Percentiles rank a stretch among this genome's conserved stretches.
phyloP scores from a whole-genome alignment of 2,329 filamentous ascomycete genomes.

The Leptographium lundbergii region DNA sequence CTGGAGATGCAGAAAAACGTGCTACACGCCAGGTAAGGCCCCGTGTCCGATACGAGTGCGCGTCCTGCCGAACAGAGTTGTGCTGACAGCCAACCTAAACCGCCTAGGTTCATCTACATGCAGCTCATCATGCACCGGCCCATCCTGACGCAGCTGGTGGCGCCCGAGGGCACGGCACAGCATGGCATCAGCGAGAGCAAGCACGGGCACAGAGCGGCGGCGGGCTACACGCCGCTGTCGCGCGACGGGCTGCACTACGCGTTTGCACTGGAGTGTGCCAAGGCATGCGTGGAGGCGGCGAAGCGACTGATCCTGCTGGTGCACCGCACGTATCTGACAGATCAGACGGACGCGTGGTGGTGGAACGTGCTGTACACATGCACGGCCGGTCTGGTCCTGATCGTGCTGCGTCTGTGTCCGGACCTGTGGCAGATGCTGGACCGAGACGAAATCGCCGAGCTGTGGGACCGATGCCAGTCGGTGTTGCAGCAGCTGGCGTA shows the following conservation, averaged over 20 bases:
- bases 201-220: neutral
- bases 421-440: constrained; percentile 6
- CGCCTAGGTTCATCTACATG: constrained; percentile 1
- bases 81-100: no score
- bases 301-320: constrained; percentile 3
- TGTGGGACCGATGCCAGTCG: constrained; percentile 7
- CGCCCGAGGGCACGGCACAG: neutral
- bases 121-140: constrained; percentile 7
- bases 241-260: constrained; percentile 6
- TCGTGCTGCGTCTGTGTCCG: constrained; percentile 6
- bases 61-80: no score
- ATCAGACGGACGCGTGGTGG: constrained; percentile 7
- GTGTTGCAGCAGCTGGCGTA: constrained; percentile 6
- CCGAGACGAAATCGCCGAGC: neutral
- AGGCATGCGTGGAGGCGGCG: constrained; percentile 7
- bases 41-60: no score
- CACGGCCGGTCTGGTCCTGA: constrained; percentile 7
- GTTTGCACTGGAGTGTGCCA: constrained; percentile 7
- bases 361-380: constrained; percentile 9
- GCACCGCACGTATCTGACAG: constrained; percentile 3
- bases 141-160: constrained; percentile 3
- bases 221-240: neutral
- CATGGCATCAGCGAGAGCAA: neutral
- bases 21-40: neutral
- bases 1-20: constrained; percentile 5